Conservation (phyloP, 2,329 filamentous ascomycete species). For the Paraconiothyrium sp. region DNA sequence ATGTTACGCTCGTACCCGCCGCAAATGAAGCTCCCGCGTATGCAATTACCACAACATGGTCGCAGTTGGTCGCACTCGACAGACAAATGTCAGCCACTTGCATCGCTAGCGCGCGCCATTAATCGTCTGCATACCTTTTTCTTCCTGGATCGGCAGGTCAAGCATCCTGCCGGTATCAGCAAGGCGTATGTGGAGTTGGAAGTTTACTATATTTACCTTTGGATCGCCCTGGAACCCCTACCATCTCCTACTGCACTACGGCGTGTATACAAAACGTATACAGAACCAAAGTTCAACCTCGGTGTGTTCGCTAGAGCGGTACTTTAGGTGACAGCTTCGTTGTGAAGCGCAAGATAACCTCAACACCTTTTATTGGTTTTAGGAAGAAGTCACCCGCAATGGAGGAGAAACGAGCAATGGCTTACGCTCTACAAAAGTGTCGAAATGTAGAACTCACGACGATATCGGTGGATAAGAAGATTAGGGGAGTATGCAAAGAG, state of each 20-base stretch:
- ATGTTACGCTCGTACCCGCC: slow-evolving; percentile 24
- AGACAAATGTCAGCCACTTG: neutral
- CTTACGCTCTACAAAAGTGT: neutral
- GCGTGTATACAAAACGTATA: neutral
- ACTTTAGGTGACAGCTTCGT: neutral
- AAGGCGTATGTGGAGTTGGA: neutral
- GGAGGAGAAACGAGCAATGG: neutral
- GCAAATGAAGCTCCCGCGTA: slow-evolving; percentile 20
- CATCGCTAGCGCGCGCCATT: neutral
- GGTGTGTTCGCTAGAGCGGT: neutral
- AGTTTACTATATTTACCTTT: slow-evolving; percentile 17
- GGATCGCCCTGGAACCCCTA: slow-evolving; percentile 27
- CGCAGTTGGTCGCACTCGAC: slow-evolving; percentile 24
- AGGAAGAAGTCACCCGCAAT: too few species aligned
- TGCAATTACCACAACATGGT: slow-evolving; percentile 25
- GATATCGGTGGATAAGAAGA: neutral
- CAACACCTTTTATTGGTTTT: too few species aligned
- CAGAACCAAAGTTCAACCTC: neutral
- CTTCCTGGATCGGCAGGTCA: slow-evolving; percentile 25
- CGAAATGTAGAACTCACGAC: neutral
- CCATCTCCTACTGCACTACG: slow-evolving; percentile 14
- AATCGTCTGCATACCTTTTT: slow-evolving; percentile 22
- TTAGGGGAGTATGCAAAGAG: neutral
- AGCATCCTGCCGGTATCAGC: slow-evolving; percentile 9
- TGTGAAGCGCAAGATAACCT: too few species aligned